A percentile compares a stretch with the other conserved stretches of the same genome.
These are phyloP conservation scores for Triticum turgidum DNA, from an alignment of 176 grass and related monocot species.

Conservation along the genomic window DNA sequence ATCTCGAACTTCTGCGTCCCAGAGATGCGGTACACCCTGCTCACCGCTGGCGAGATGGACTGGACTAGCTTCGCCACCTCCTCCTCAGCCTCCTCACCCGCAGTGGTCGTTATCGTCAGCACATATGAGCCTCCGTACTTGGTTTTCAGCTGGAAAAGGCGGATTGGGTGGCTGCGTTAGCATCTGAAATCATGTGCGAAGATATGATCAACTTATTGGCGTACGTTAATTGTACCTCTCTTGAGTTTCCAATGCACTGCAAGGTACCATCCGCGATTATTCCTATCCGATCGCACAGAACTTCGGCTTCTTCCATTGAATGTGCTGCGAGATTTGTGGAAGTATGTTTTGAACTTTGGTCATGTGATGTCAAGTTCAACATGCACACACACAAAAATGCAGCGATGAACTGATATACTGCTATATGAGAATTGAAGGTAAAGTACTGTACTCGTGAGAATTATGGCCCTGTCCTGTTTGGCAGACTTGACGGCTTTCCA, in stretches of 20 bases:
- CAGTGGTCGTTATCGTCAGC: slow-evolving; percentile 28
- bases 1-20: slow-evolving; percentile 61
- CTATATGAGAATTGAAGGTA: background rate
- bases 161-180: background rate
- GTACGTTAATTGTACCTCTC: slow-evolving; percentile 30
- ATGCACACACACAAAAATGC: background rate
- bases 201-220: background rate
- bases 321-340: slow-evolving; percentile 46
- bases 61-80: slow-evolving; percentile 23
- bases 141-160: slow-evolving; percentile 43
- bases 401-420: background rate
- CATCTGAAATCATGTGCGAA: background rate
- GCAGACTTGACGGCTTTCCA: slow-evolving; percentile 65
- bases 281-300: slow-evolving; percentile 55
- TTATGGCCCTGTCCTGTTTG: slow-evolving; percentile 57
- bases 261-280: slow-evolving; percentile 50
- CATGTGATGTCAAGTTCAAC: background rate
- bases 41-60: slow-evolving; percentile 28
- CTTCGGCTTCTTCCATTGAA: slow-evolving; percentile 76
- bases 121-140: slow-evolving; percentile 51
- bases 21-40: slow-evolving; percentile 26
- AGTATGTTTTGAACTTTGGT: background rate
- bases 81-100: slow-evolving; percentile 21
- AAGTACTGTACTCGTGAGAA: slow-evolving; percentile 62
- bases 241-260: slow-evolving; percentile 58